These are phyloP conservation scores for Acer yangbiense DNA, from an alignment of 345 rosid species.

Conservation along the genomic window DNA sequence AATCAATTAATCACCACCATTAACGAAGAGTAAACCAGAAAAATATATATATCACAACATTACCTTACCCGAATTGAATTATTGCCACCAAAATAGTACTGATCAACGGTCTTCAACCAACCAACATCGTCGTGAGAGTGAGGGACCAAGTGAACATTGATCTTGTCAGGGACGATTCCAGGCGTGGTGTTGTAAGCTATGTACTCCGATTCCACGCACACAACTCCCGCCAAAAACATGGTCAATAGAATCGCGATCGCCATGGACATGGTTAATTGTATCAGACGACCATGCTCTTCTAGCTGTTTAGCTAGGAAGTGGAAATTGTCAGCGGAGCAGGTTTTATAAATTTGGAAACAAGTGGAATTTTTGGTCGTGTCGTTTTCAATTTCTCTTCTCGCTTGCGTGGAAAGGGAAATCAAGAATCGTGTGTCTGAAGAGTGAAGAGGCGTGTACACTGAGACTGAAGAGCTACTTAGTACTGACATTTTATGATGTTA, in stretches of 20 bases:
- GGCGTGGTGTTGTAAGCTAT: conserved; percentile 70
- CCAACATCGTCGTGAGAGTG: conserved; percentile 97
- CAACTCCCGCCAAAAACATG: conserved; percentile 22
- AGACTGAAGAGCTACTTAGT: not conserved
- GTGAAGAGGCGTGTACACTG: not conserved
- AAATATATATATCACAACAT: not conserved
- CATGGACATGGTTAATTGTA: conserved; percentile 18
- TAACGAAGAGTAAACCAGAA: not conserved
- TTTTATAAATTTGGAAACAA: not conserved
- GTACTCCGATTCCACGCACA: conserved; percentile 42
- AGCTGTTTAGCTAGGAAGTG: not conserved
- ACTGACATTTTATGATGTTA: not conserved
- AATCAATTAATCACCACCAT: conserved; percentile 11
- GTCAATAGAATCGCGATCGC: conserved; percentile 15
- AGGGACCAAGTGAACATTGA: conserved; percentile 94
- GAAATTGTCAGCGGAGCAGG: not conserved
- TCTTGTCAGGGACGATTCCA: conserved; percentile 58
- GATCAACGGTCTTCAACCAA: conserved; percentile 96
- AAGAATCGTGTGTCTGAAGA: not conserved
- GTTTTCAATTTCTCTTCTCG: not conserved
- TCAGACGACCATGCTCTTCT: not conserved
- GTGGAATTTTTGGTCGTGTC: not conserved
- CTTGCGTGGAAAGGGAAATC: not conserved
- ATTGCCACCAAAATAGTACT: conserved; percentile 88
- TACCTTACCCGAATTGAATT: conserved; percentile 75